Conservation (phyloP, 139 green algal genomes). For the Chlamydomonas incerta region DNA sequence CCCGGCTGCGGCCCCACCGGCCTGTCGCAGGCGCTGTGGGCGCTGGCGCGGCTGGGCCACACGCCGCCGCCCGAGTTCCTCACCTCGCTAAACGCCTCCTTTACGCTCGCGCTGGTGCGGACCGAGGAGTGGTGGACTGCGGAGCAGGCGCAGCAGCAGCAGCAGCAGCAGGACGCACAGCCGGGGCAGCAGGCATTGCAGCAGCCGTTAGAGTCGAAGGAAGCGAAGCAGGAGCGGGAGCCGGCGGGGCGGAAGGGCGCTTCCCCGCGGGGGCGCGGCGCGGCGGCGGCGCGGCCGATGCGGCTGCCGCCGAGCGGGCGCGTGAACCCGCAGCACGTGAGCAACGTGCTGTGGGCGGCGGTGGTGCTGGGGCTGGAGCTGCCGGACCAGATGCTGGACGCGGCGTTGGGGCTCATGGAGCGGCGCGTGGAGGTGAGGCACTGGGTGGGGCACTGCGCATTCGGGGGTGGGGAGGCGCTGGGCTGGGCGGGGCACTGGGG, state of each 20-base stretch:
- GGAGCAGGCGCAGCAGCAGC: no score
- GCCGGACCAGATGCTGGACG: not conserved
- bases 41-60: not conserved
- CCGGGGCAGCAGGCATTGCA: no score
- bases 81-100: not conserved
- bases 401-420: not conserved
- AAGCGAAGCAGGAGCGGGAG: no score
- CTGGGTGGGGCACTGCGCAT: no score
- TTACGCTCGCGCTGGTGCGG: not conserved
- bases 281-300: no score
- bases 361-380: slow-evolving; percentile 19
- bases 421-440: not conserved
- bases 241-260: no score
- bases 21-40: slow-evolving; percentile 11
- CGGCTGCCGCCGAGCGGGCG: not conserved
- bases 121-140: not conserved
- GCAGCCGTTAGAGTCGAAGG: no score
- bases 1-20: not conserved
- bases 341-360: slow-evolving; percentile 23
- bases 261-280: no score
- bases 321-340: slow-evolving; percentile 29
- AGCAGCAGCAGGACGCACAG: no score
- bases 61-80: not conserved
- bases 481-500: no score
- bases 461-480: not conserved